These are phyloP conservation scores for Collariella sp. DNA, from an alignment of 495 filamentous ascomycete genomes.

Conservation along the genomic window DNA sequence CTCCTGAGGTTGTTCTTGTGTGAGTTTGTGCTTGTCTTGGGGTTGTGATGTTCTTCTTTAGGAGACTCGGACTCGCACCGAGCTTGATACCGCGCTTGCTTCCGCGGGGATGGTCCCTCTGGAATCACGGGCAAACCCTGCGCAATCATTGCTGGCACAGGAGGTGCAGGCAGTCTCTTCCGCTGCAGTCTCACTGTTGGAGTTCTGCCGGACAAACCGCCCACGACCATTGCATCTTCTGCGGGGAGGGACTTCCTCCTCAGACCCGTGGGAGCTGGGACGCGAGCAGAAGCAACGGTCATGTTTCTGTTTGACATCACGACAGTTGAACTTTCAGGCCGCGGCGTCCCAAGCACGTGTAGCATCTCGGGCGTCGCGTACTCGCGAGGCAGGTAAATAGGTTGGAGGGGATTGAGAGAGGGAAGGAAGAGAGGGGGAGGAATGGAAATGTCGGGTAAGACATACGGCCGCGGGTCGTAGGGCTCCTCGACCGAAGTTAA, in stretches of 20 bases:
- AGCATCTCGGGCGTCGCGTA: constrained; percentile 7
- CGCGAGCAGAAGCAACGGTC: not conserved
- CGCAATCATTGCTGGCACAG: not conserved
- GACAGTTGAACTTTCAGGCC: not conserved
- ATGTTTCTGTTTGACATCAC: not conserved
- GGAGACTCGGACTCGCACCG: constrained; percentile 16
- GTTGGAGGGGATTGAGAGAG: constrained; percentile 12
- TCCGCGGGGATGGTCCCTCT: constrained; percentile 40
- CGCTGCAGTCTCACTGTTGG: constrained; percentile 41
- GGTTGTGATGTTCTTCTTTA: not conserved
- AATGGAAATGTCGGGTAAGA: constrained; percentile 24
- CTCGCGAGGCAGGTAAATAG: not conserved
- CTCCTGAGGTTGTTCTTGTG: constrained; percentile 28
- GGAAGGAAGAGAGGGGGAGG: constrained; percentile 24
- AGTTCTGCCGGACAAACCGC: constrained; percentile 8
- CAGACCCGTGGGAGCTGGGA: constrained; percentile 4
- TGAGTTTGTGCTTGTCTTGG: constrained; percentile 27
- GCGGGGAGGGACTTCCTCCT: constrained; percentile 4
- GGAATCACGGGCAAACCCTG: constrained; percentile 34
- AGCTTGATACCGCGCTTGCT: constrained; percentile 21
- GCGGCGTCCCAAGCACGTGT: not conserved
- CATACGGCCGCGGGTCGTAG: constrained; percentile 33
- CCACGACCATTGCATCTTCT: not conserved
- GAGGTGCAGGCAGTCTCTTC: constrained; percentile 18
- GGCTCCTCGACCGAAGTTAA: constrained; percentile 45